Percentiles rank a stretch among this genome's conserved stretches.
These are phyloP conservation scores for Ceratocystis cubensis DNA, from an alignment of 2,329 filamentous ascomycete species.

Conservation along the genomic window DNA sequence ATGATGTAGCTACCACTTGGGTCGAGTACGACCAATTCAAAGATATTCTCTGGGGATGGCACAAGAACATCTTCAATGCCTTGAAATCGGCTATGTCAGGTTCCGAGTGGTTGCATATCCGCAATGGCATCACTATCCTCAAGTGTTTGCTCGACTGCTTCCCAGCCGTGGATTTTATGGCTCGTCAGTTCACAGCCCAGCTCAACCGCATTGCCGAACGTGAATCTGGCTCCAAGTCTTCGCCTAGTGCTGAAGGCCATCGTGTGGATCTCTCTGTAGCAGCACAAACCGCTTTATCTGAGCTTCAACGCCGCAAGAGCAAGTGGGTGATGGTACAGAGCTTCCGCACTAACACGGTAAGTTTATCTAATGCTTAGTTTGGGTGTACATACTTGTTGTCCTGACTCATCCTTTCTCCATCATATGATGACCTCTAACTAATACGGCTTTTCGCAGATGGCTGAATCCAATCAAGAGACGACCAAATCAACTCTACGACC, in stretches of 20 bases:
- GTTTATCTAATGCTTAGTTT: slow-evolving; percentile 22
- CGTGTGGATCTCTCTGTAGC: slow-evolving; percentile 65
- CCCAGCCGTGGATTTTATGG: slow-evolving; percentile 84
- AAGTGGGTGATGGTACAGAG: slow-evolving; percentile 64
- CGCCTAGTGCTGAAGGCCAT: slow-evolving; percentile 35
- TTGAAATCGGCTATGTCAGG: slow-evolving; percentile 70
- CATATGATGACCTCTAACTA: no score
- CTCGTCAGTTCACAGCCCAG: slow-evolving; percentile 49
- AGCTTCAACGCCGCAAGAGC: slow-evolving; percentile 52
- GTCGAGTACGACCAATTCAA: slow-evolving; percentile 80
- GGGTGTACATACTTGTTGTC: slow-evolving; percentile 21
- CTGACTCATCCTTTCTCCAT: slow-evolving; percentile 2
- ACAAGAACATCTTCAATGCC: slow-evolving; percentile 65
- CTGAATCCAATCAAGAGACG: not conserved
- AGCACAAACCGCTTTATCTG: slow-evolving; percentile 57
- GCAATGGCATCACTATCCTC: slow-evolving; percentile 83
- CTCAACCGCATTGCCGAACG: slow-evolving; percentile 54
- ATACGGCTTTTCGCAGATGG: not conserved
- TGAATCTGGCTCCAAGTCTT: slow-evolving; percentile 42
- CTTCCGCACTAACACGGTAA: slow-evolving; percentile 53
- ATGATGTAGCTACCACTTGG: slow-evolving; percentile 50
- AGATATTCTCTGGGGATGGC: slow-evolving; percentile 78
- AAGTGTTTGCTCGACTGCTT: slow-evolving; percentile 71
- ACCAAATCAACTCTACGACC: slow-evolving; percentile 39
- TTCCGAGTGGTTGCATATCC: slow-evolving; percentile 92